Base-by-base conservation (phyloP, 352 stramenopile species). In the Globisporangium ultimum region DNA sequence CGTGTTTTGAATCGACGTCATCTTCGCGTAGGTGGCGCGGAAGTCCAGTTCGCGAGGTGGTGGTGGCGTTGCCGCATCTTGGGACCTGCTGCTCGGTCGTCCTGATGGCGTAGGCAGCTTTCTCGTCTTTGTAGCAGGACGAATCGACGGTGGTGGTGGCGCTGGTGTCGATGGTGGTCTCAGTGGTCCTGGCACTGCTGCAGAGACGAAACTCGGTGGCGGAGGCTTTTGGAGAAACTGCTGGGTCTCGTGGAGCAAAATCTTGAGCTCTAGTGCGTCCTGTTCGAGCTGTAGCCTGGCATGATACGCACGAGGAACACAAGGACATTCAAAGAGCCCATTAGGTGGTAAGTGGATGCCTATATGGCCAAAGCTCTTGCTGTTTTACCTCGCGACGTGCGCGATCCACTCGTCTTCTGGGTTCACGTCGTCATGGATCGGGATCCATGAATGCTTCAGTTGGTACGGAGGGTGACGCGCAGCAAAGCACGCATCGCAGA, bases 401-500 rank as follows among this genome's bases (percentile, higher is more conserved):
- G 68, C 59, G 21, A 86, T 57, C 84, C 84, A 91, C 18, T 87
- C 80, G 43, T 85, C 54, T 20, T 88, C 72, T 41, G 82, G 74
- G 28, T 88, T 76, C 42, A 79, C 71, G 41, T 72, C 60, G 24
- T 87, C 79, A 80, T 89, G 56, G 22, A 88, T 61, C 3, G 48
- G 48, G 32, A 60, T 68, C 84, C 80, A 91, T 2, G 64, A 67
- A 53, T 93, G 84, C 3, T 56, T 49, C 17, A 91, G 21, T 4
- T 80, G 75, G 20, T 87, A 79, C 24, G 73, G 45, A 1, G 80
- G 80, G 53, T 93, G 80, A 4, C 74, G 68, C 8, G 63, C 66
- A 22, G 48, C 50, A 50, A 93, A 93, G 58, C 84, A 93, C 17
- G 55, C 68, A 32, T 91, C 79, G 53, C 84, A 93, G 60, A 88